Evolutionary conservation across 495 filamentous ascomycete genomes (phyloP).

Genomic region (Lindgomyces ingoldianus): DNA sequence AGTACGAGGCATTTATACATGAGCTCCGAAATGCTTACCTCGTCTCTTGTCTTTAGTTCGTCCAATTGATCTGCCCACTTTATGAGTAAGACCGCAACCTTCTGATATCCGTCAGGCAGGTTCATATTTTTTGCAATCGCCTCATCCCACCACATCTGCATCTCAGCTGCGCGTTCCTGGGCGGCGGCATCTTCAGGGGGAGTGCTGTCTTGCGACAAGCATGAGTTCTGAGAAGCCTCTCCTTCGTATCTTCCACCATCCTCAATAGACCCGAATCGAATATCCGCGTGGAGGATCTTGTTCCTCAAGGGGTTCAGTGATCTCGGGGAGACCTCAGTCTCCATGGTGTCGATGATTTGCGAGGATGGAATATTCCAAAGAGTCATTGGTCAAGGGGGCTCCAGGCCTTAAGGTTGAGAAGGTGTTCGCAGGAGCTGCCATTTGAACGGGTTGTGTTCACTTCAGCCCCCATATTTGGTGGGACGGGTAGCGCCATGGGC

Average conservation of each 20-base stretch:
- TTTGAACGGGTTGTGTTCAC: conserved; percentile 1
- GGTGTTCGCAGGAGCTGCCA: conserved; percentile 19
- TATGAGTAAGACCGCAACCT: conserved; percentile 36
- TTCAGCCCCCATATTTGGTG: conserved; percentile 30
- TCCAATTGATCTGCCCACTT: conserved; percentile 39
- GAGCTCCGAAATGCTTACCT: conserved; percentile 15
- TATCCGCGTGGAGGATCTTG: conserved; percentile 27
- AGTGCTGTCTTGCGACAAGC: neutral
- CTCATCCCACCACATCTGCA: conserved; percentile 35
- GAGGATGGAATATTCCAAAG: neutral
- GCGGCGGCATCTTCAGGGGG: conserved; percentile 10
- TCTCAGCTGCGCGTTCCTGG: conserved; percentile 21
- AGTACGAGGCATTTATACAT: neutral
- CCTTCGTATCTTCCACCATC: neutral
- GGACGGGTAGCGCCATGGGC: neutral
- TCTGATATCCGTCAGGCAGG: conserved; percentile 31
- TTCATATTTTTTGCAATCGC: conserved; percentile 27
- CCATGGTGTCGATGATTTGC: conserved; percentile 15
- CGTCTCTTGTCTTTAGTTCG: conserved; percentile 23
- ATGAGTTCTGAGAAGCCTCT: neutral
- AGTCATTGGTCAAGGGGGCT: conserved; percentile 11
- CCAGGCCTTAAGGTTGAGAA: conserved; percentile 14
- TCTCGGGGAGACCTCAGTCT: conserved; percentile 8
- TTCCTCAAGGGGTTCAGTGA: conserved; percentile 1
- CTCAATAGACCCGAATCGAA: conserved; percentile 17